These are phyloP conservation scores for Rhododendron mucronatum DNA, from an alignment of 148 eudicot genomes.

Conservation along the genomic window DNA sequence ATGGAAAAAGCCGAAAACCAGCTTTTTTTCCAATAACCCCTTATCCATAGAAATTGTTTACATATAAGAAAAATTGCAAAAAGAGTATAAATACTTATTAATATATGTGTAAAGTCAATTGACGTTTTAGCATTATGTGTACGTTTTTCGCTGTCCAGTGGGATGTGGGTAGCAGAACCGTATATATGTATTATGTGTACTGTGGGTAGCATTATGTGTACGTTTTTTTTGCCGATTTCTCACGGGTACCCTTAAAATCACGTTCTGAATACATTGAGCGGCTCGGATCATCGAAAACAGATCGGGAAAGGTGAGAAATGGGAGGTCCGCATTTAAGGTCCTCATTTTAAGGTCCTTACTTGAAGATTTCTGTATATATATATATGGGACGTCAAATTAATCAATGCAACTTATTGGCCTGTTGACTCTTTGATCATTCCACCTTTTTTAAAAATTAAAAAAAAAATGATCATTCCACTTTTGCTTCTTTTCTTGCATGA, in stretches of 20 bases:
- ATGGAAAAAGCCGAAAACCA: not conserved
- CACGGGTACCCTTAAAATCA: too few relatives aligned
- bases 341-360: too few relatives aligned
- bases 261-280: too few relatives aligned
- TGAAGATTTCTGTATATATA: too few relatives aligned
- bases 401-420: not conserved
- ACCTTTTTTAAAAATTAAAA: not conserved
- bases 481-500: not conserved
- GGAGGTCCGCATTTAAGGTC: too few relatives aligned
- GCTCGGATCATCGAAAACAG: too few relatives aligned
- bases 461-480: not conserved
- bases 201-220: too few relatives aligned
- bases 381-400: not conserved
- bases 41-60: not conserved
- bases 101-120: not conserved
- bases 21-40: not conserved
- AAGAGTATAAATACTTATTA: not conserved
- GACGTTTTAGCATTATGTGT: not conserved
- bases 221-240: too few relatives aligned
- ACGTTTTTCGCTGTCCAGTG: too few relatives aligned
- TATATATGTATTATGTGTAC: too few relatives aligned
- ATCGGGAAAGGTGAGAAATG: too few relatives aligned
- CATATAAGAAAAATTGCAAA: not conserved
- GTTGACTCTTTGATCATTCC: not conserved
- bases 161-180: not conserved